Base-by-base conservation (phyloP, 192 early-diverging fungal species). In the Coemansia sp. region DNA sequence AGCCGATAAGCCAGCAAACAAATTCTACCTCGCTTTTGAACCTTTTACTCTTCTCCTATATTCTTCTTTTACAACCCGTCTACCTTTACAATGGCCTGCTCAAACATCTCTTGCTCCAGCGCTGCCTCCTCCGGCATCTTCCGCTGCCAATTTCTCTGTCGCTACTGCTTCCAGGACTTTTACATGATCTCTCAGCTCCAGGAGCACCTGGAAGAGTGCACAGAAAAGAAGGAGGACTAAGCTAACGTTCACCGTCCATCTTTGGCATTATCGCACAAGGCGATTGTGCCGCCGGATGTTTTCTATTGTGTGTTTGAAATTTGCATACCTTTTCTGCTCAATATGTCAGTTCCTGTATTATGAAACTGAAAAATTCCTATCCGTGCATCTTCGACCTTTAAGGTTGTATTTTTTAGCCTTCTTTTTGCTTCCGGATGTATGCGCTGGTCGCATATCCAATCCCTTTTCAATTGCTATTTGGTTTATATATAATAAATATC, bases 91-190 rank as follows among this genome's bases (percentile, higher is more conserved):
- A 80, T 80, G 78, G 72, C 78, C 17, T 71, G 66, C 58, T 80
- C 78, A 12, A 38, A 53, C 18, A 55, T 68, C 37, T 68, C 72
- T 9, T 32, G 65, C 56, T 38, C 72, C 35, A 67, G 65, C 34
- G 35, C 51, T 4, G 36, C 76, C n/a, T 80, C 78, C 2, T 74
- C 68, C 6, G 48, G 66, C 38, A 64, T 67, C 52, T 80, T 75
- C 63, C 61, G 73, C 59, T 80, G 78, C 66, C 39, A 80, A 12
- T 67, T 68, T 20, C 58, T 80, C 15, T 80, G 78, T 66, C 65
- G 56, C 9, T 65, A 71, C 65, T 80, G 78, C 58, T 71, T 70
- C 41, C 64, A 64, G 38, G 61, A 74, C 45, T 80, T 62, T 45
- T 54, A 54, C 52, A 62, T 55, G 14, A 65, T 80, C 14, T 22